Base-by-base conservation (phyloP, 2,329 filamentous ascomycete species). In the Talaromyces marneffei region DNA sequence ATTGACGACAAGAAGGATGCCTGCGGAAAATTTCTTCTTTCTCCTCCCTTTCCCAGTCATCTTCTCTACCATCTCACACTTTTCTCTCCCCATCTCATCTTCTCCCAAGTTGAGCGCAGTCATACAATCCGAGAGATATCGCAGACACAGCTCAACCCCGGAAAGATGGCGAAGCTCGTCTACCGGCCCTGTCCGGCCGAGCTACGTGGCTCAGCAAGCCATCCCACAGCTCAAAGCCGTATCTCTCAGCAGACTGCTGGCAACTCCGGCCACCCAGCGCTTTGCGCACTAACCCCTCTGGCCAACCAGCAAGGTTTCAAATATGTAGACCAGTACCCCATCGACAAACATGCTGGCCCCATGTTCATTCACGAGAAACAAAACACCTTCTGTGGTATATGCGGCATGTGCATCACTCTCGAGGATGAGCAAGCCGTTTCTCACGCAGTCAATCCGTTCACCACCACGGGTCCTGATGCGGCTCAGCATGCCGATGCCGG, bases 391-490 rank as follows among this genome's bases (percentile, higher is more conserved):
- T 60, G 59, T 31, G 59, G 59, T 50, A 54, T 60, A 20, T 60
- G 59, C 14, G 59, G 52, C 31, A 60, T 55, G 52, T 60, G 59
- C 23, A 56, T 60, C 23, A 60, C 59, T 27, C 59, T 60, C 52
- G 59, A 60, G 40, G 59, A 60, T n/a, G 59, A 60, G 52, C 59
- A 56, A n/a, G 40, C 52, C 27, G 40, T 60, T 20, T 48, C 52
- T 27, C 31, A 7, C 2, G 6, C 18, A 7, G 31, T 60, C 18
- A 55, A 55, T 12, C 52, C 37, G 31, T 54, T 37, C 16, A 23
- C 58, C 9, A 44, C 52, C 23, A 37, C 40, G 3, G 52, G 59
- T 4, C 40, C 50, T 27, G 31, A 20, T 29, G 29, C 35, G n/a
- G 59, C 25, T 14, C 50, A 60, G 52, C 50, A 54, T 25, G 40